Evolutionary conservation across 2,329 filamentous ascomycete species (phyloP).

Genomic region (Raffaelea albimanens): DNA sequence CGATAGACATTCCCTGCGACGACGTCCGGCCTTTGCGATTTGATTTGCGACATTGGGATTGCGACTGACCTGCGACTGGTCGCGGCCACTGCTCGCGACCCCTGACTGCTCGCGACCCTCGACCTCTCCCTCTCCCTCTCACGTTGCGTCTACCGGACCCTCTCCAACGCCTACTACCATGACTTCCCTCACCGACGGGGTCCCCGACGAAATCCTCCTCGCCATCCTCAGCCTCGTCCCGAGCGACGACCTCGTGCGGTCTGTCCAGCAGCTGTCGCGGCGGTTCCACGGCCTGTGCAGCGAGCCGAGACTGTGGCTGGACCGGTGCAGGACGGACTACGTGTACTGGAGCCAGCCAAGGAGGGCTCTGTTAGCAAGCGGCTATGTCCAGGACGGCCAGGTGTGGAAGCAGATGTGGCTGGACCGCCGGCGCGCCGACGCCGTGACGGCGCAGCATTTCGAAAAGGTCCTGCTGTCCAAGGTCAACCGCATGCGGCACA

Average conservation of each 20-base stretch:
- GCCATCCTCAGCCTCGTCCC: slow-evolving; percentile 59
- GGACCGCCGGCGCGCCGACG: slow-evolving; percentile 43
- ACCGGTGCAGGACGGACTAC: slow-evolving; percentile 62
- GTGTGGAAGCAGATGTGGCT: slow-evolving; percentile 68
- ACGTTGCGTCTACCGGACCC: no score
- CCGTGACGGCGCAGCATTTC: slow-evolving; percentile 42
- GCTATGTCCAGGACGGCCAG: no score
- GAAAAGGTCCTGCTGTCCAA: slow-evolving; percentile 63
- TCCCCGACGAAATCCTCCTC: slow-evolving; percentile 81
- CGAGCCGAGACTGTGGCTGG: slow-evolving; percentile 70
- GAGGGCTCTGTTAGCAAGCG: slow-evolving; percentile 32
- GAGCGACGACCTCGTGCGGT: slow-evolving; percentile 42
- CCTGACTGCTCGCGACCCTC: no score
- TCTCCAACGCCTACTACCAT: slow-evolving; percentile 15
- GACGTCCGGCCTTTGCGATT: no score
- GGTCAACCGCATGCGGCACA: slow-evolving; percentile 57
- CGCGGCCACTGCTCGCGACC: no score
- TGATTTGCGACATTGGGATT: no score
- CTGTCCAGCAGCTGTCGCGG: slow-evolving; percentile 46
- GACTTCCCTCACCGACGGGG: slow-evolving; percentile 27
- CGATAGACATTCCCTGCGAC: no score
- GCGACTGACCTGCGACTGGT: no score
- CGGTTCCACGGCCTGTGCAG: slow-evolving; percentile 57
- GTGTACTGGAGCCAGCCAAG: slow-evolving; percentile 65
- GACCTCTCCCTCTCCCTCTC: no score